A percentile compares a stretch with the other conserved stretches of the same genome.
These are phyloP conservation scores for Ramularia collo-cygni DNA, from an alignment of 2,329 filamentous ascomycete genomes.

Conservation along the genomic window DNA sequence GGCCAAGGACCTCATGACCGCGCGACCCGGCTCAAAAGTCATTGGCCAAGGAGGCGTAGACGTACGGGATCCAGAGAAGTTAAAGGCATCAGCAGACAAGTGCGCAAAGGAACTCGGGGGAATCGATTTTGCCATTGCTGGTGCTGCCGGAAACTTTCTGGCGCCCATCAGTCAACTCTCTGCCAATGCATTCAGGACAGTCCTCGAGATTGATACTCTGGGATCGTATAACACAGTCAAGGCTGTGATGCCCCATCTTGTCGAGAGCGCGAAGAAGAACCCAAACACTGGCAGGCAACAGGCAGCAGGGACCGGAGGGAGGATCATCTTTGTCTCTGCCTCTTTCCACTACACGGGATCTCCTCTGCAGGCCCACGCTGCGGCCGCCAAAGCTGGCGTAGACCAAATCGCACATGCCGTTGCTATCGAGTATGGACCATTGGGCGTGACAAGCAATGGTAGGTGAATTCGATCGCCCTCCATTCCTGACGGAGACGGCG, in stretches of 20 bases:
- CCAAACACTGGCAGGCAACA: conserved; percentile 49
- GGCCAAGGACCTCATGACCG: conserved; percentile 75
- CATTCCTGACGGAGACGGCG: no score
- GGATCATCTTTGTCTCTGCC: conserved; percentile 84
- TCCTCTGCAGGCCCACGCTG: conserved; percentile 82
- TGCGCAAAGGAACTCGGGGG: conserved; percentile 77
- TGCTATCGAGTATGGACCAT: conserved; percentile 82
- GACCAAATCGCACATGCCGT: conserved; percentile 76
- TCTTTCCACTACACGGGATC: conserved; percentile 86
- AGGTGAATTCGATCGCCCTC: no score
- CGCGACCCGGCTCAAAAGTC: conserved; percentile 71
- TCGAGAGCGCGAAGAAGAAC: conserved; percentile 62
- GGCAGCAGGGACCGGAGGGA: conserved; percentile 55
- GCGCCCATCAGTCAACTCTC: conserved; percentile 75
- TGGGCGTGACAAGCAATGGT: conserved; percentile 77
- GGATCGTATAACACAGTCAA: conserved; percentile 95
- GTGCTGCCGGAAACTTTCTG: conserved; percentile 93
- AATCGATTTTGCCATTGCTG: conserved; percentile 91
- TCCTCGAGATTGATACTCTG: conserved; percentile 93
- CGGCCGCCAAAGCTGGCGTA: conserved; percentile 83
- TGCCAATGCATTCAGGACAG: conserved; percentile 85
- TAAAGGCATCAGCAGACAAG: conserved; percentile 67
- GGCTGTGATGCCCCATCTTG: conserved; percentile 75
- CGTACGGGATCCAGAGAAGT: conserved; percentile 60
- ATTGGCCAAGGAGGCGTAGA: conserved; percentile 70